Conservation (phyloP, 2,329 filamentous ascomycete genomes). For the Fonsecaea pedrosoi region DNA sequence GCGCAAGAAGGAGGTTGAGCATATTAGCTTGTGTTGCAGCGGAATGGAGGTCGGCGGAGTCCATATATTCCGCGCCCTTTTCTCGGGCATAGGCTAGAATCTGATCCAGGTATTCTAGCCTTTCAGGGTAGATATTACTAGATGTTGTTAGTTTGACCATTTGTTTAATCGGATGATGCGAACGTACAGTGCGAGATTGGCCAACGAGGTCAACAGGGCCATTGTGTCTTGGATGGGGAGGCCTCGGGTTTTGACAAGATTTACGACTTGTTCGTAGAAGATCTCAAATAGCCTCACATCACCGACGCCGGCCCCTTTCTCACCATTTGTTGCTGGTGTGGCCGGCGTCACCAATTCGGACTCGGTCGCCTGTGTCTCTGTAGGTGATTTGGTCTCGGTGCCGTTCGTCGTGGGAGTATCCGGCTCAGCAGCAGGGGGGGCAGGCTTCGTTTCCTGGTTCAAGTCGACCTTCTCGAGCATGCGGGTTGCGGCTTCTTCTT, state of each 20-base stretch:
- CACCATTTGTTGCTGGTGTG: constrained; percentile 43
- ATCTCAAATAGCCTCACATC: constrained; percentile 94
- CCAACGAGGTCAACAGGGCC: constrained; percentile 88
- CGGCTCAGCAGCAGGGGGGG: constrained; percentile 41
- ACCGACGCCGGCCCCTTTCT: constrained; percentile 50
- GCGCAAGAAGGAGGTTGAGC: constrained; percentile 85
- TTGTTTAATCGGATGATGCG: constrained; percentile 40
- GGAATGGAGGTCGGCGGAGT: constrained; percentile 94
- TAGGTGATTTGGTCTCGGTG: constrained; percentile 39
- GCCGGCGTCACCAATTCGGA: constrained; percentile 39
- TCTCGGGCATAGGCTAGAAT: constrained; percentile 85
- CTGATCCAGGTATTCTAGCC: constrained; percentile 86
- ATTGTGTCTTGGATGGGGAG: constrained; percentile 94
- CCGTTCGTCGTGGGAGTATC: constrained; percentile 43
- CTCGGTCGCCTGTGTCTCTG: constrained; percentile 46
- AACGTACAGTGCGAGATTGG: constrained; percentile 78
- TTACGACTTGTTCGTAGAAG: constrained; percentile 95
- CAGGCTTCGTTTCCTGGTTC: constrained; percentile 43
- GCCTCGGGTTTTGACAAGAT: constrained; percentile 87
- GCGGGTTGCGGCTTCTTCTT: constrained; percentile 80
- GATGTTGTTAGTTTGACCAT: constrained; percentile 41
- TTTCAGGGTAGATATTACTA: constrained; percentile 86
- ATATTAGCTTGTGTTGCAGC: constrained; percentile 86
- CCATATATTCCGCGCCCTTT: constrained; percentile 87
- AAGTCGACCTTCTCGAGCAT: constrained; percentile 80